Evolutionary conservation across 2,329 filamentous ascomycete species (phyloP), one percentile per base, ranked within the genome.

Genomic region (Thelonectria blattea): DNA sequence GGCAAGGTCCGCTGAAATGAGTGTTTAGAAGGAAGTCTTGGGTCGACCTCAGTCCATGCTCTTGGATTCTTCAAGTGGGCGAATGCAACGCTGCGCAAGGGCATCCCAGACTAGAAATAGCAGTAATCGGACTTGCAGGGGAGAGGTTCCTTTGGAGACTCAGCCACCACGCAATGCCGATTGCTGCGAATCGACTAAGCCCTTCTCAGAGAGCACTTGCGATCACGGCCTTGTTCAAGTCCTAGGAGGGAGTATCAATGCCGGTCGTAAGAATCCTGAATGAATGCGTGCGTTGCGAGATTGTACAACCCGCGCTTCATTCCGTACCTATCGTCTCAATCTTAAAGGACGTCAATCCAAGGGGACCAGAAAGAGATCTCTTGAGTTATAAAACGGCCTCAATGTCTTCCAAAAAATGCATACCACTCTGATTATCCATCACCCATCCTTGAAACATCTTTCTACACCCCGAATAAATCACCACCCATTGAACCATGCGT

Each of bases 61-160:
- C 32, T 34, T 14, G 12, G 32, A 34, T 34, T 34, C 9, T 5
- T 34, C 32, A 34, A 14, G 30, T 34, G 15, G 47, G 8, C 18
- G 32, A 52, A 52, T 43, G 24, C 34, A 24, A 7, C 27, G 32
- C 50, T 52, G 37, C 50, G 50, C 50, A 24, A 52, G 50, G 50
- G 32, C 27, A 52, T 34, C 50, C 50, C 50, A 52, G 32, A 52
- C 41, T 52, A 12, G 27, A 22, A 39, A 43, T 45, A 52, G 50
- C 41, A 34, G 5, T 3, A 34, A 34, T 41, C 22, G 20, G 14
- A 7, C 32, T 2, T 50, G 17, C 32, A 34, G 32, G 32, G 22
- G 32, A 34, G 5, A 20, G 43, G 43, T 20, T 46, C 12, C 47
- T 11, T 20, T 10, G 12, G 30, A 37, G 32, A 9, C 48, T 51